Conservation (phyloP, 352 stramenopile species). For the Pythium graminicola region DNA sequence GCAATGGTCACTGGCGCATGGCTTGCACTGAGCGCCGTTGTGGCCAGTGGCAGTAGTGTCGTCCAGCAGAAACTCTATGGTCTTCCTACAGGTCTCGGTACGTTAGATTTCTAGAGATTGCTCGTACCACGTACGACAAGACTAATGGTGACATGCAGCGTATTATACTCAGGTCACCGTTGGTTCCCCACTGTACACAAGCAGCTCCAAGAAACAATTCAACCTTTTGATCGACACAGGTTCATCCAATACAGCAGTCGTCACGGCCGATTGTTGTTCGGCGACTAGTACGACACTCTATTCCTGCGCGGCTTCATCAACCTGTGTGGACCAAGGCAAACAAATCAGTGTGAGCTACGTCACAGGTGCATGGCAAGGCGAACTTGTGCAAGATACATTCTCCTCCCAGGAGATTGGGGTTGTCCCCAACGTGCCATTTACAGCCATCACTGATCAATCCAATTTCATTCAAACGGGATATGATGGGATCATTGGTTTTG, state of each 20-base stretch:
- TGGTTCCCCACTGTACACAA: slow-evolving; percentile 16
- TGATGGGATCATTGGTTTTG: slow-evolving; percentile 69
- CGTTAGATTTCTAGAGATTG: no score
- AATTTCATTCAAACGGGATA: slow-evolving; percentile 70
- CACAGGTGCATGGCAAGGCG: slow-evolving; percentile 59
- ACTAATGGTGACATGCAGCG: no score
- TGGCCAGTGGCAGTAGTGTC: slow-evolving; percentile 16
- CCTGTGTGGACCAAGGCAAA: slow-evolving; percentile 36
- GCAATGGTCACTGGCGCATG: no score
- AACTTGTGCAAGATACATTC: slow-evolving; percentile 63
- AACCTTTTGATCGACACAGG: slow-evolving; percentile 73
- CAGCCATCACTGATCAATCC: slow-evolving; percentile 44
- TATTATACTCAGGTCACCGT: slow-evolving; percentile 27
- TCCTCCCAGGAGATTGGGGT: slow-evolving; percentile 43
- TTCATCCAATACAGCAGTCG: slow-evolving; percentile 73
- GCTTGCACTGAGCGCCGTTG: slow-evolving; percentile 1
- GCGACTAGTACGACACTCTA: slow-evolving; percentile 53
- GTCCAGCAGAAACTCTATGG: slow-evolving; percentile 72
- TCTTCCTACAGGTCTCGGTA: slow-evolving; percentile 54
- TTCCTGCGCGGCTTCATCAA: slow-evolving; percentile 57
- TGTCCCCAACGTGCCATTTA: slow-evolving; percentile 49
- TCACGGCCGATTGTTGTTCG: slow-evolving; percentile 70
- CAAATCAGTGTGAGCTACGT: slow-evolving; percentile 68
- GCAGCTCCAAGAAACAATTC: slow-evolving; percentile 31
- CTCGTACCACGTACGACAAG: no score